These are phyloP conservation scores for Neostapfia colusana DNA, from an alignment of 176 grass and related monocot species.

Conservation along the genomic window DNA sequence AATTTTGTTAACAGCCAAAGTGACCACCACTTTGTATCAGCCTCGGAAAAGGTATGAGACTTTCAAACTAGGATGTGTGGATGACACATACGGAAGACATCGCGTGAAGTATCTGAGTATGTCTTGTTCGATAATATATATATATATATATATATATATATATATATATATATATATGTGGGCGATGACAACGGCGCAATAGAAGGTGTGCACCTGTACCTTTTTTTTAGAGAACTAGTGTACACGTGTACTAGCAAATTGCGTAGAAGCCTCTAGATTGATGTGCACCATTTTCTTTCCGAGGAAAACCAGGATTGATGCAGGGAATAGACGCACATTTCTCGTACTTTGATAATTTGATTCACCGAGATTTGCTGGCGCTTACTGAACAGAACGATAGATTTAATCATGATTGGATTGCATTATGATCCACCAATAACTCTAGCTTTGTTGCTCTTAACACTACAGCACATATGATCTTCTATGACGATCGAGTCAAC, in stretches of 20 bases:
- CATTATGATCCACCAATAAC: slow-evolving; percentile 30
- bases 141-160: no score
- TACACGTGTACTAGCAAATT: not conserved
- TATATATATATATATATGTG: no score
- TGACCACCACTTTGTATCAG: not conserved
- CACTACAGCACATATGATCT: no score
- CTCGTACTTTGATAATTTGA: slow-evolving; percentile 9
- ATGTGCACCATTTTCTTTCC: not conserved
- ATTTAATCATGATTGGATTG: not conserved
- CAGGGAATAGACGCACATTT: slow-evolving; percentile 1
- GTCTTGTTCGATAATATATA: no score
- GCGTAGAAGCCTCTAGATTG: not conserved
- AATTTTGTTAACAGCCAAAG: not conserved
- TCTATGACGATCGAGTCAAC: no score
- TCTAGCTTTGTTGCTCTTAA: not conserved
- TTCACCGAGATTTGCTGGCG: slow-evolving; percentile 23
- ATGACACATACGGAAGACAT: not conserved
- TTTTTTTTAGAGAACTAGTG: no score
- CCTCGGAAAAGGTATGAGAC: not conserved
- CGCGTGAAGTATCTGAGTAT: no score
- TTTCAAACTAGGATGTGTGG: slow-evolving; percentile 7
- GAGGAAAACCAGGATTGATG: slow-evolving; percentile 12
- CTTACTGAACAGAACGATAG: not conserved
- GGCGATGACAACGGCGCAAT: no score
- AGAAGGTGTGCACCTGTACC: no score